phyloP scores from a whole-genome alignment of 2,329 filamentous ascomycete genomes.

The Penicillium sp. region DNA sequence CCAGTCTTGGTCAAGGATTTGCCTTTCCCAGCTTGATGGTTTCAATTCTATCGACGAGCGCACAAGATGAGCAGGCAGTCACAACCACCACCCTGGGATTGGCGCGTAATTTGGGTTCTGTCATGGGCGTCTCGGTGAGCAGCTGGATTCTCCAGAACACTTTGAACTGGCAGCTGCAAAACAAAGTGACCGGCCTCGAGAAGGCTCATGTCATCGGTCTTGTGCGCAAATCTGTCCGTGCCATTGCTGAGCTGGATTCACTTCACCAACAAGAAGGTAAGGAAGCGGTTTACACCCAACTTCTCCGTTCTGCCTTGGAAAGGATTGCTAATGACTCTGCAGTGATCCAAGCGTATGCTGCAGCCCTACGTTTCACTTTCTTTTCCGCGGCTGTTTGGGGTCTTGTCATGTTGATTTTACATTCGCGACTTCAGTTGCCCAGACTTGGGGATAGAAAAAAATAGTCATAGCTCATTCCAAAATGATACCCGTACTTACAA shows the following conservation, averaged over 20 bases:
- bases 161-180: constrained; percentile 54
- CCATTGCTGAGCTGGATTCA: constrained; percentile 42
- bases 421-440: constrained; percentile 30
- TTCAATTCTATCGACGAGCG: constrained; percentile 54
- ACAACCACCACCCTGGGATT: constrained; percentile 65
- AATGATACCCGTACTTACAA: not conserved
- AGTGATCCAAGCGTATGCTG: constrained; percentile 36
- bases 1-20: constrained; percentile 56
- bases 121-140: constrained; percentile 66
- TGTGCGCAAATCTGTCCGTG: constrained; percentile 47
- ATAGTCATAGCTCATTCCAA: not conserved
- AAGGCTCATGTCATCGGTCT: constrained; percentile 49
- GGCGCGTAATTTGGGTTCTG: constrained; percentile 65
- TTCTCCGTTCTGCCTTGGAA: too few relatives aligned
- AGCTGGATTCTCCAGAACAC: constrained; percentile 70
- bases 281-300: not conserved
- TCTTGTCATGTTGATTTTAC: constrained; percentile 28
- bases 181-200: constrained; percentile 53
- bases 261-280: constrained; percentile 45
- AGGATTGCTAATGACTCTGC: constrained; percentile 12
- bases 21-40: constrained; percentile 61
- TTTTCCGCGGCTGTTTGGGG: constrained; percentile 34
- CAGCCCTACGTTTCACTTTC: constrained; percentile 34
- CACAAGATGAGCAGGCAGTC: constrained; percentile 59
- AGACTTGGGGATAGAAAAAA: constrained; percentile 21